phyloP scores from a whole-genome alignment of 495 filamentous ascomycete species.

The Cudoniella acicularis region DNA sequence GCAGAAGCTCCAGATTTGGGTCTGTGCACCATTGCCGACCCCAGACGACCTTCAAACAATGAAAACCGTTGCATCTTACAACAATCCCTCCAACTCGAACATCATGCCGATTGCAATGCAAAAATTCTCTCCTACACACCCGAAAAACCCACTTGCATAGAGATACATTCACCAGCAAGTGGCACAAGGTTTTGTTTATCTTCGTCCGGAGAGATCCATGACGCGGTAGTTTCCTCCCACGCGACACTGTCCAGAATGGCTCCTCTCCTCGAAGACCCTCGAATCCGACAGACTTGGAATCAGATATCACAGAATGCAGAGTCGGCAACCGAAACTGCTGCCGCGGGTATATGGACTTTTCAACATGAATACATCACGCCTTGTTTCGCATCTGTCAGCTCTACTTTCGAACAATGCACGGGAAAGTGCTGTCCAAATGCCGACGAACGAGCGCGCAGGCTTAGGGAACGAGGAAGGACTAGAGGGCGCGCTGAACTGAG shows the following conservation, averaged over 20 bases:
- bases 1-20: not conserved
- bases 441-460: conserved; percentile 69
- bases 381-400: conserved; percentile 64
- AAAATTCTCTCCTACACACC: not conserved
- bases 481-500: conserved; percentile 71
- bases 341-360: conserved; percentile 83
- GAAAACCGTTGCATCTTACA: not conserved
- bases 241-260: conserved; percentile 33
- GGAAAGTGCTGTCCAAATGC: conserved; percentile 67
- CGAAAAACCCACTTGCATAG: not conserved
- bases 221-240: not conserved
- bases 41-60: not conserved
- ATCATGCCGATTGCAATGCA: not conserved
- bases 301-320: conserved; percentile 90
- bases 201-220: not conserved
- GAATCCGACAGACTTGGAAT: conserved; percentile 90
- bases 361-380: conserved; percentile 80
- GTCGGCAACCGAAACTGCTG: conserved; percentile 85
- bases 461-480: conserved; percentile 49
- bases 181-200: not conserved
- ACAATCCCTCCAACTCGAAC: not conserved
- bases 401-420: conserved; percentile 65
- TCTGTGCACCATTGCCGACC: not conserved
- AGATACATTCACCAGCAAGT: not conserved
- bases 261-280: conserved; percentile 73